A percentile compares a stretch with the other conserved stretches of the same genome.
phyloP scores from a whole-genome alignment of 495 filamentous ascomycete genomes.

The Lentithecium fluviatile region DNA sequence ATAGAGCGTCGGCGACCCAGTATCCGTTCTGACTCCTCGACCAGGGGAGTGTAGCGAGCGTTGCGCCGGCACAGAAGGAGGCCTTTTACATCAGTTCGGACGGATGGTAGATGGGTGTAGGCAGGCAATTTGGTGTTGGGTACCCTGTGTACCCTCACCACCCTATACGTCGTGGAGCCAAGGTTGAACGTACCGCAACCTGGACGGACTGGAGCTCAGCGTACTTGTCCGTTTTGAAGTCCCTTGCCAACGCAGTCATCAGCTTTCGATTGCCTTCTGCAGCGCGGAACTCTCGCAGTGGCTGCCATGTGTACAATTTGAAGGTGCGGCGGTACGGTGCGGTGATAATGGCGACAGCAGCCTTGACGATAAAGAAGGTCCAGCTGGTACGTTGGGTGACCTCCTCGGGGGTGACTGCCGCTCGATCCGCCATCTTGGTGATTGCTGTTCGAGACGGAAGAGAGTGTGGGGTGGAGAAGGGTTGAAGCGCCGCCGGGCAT shows the following conservation, averaged over 20 bases:
- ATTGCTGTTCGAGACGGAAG: no score
- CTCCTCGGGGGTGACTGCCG: no score
- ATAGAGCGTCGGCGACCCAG: slow-evolving; percentile 26
- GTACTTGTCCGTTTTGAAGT: slow-evolving; percentile 30
- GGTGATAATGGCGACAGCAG: slow-evolving; percentile 13
- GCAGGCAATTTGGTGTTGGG: background rate
- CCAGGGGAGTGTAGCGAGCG: slow-evolving; percentile 25
- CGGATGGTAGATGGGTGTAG: no score
- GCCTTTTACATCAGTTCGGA: slow-evolving; percentile 4
- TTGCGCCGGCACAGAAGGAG: slow-evolving; percentile 31
- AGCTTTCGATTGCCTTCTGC: slow-evolving; percentile 10
- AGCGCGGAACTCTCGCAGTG: slow-evolving; percentile 15
- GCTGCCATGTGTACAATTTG: slow-evolving; percentile 33
- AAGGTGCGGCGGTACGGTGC: slow-evolving; percentile 31
- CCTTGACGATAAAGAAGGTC: no score
- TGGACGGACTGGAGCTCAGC: slow-evolving; percentile 31
- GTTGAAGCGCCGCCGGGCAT: no score
- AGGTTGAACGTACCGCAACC: slow-evolving; percentile 22
- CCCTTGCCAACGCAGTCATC: slow-evolving; percentile 5
- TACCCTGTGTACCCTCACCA: background rate
- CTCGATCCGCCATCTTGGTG: no score
- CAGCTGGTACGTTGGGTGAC: no score
- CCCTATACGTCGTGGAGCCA: background rate
- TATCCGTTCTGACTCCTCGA: slow-evolving; percentile 1
- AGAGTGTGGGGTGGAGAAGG: no score